Percentiles rank a stretch among this genome's conserved stretches.
Evolutionary conservation across 176 grass and related monocot species (phyloP).

Genomic region (Lolium multiflorum): DNA sequence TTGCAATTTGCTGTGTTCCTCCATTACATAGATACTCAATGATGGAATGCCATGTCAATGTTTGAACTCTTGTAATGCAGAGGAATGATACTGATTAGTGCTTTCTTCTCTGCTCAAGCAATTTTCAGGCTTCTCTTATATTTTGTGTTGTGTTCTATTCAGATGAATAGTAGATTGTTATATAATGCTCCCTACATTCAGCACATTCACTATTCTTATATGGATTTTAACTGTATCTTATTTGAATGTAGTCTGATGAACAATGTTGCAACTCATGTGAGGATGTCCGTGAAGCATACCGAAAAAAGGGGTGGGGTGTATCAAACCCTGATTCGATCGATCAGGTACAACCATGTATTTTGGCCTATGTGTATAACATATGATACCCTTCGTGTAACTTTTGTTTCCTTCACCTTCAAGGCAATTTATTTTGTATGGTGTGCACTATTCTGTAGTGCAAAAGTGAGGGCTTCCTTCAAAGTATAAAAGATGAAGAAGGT

Average conservation of each 20-base stretch:
- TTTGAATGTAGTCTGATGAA: slow-evolving; percentile 72
- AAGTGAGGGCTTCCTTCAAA: slow-evolving; percentile 96
- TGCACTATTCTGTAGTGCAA: slow-evolving; percentile 73
- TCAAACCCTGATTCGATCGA: slow-evolving; percentile 87
- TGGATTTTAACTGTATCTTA: slow-evolving; percentile 29
- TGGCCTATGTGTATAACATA: slow-evolving; percentile 5
- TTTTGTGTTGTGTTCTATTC: slow-evolving; percentile 20
- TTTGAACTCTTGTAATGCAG: slow-evolving; percentile 25
- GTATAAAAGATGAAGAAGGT: slow-evolving; percentile 97
- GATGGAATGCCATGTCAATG: slow-evolving; percentile 8
- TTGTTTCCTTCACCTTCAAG: slow-evolving; percentile 26
- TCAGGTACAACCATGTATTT: slow-evolving; percentile 62
- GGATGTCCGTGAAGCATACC: slow-evolving; percentile 94
- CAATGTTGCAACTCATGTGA: slow-evolving; percentile 98
- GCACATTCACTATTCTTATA: slow-evolving; percentile 24
- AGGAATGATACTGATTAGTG: not conserved
- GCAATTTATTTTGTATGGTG: slow-evolving; percentile 36
- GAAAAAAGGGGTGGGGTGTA: slow-evolving; percentile 94
- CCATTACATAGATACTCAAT: not conserved
- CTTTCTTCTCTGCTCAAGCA: slow-evolving; percentile 19
- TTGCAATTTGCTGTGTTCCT: slow-evolving; percentile 3
- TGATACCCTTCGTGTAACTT: slow-evolving; percentile 2
- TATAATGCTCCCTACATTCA: slow-evolving; percentile 13
- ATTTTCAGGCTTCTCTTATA: not conserved
- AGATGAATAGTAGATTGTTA: slow-evolving; percentile 22